phyloP scores from a whole-genome alignment of 139 green algal species.

The Chloropicon primus region DNA sequence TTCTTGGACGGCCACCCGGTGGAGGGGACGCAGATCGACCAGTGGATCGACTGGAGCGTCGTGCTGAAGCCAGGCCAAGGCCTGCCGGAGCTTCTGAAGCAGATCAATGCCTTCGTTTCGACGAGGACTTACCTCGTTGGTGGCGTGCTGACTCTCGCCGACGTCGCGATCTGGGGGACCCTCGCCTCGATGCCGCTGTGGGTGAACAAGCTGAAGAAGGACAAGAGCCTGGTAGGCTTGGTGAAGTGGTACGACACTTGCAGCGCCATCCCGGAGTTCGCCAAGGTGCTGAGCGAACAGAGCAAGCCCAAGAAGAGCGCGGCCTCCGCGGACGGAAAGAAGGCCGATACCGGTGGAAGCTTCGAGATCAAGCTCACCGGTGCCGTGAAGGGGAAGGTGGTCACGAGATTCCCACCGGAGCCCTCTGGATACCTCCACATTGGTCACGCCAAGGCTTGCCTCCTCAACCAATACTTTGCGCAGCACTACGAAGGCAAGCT shows the following conservation, averaged over 20 bases:
- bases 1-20: slow-evolving; percentile 16
- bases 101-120: slow-evolving; percentile 55
- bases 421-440: slow-evolving; percentile 90
- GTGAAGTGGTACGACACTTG: background rate
- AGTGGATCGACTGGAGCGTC: slow-evolving; percentile 63
- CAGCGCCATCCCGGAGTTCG: background rate
- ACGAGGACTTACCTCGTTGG: slow-evolving; percentile 75
- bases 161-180: slow-evolving; percentile 73
- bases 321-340: slow-evolving; percentile 23
- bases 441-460: slow-evolving; percentile 87
- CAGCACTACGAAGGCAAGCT: slow-evolving; percentile 75
- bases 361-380: slow-evolving; percentile 77
- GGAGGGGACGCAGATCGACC: slow-evolving; percentile 39
- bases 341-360: slow-evolving; percentile 26
- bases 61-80: slow-evolving; percentile 36
- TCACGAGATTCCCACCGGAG: slow-evolving; percentile 95
- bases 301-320: slow-evolving; percentile 4
- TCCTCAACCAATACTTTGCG: slow-evolving; percentile 90
- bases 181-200: slow-evolving; percentile 21
- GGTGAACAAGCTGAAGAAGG: slow-evolving; percentile 2
- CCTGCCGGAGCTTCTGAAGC: slow-evolving; percentile 42
- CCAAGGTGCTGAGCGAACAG: background rate
- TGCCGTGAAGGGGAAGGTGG: slow-evolving; percentile 71
- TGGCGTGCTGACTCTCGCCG: slow-evolving; percentile 53
- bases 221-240: background rate